Percentiles rank a stretch among this genome's conserved stretches.
Conservation (phyloP, 179 eudicot species). For the Dionaea muscipula region DNA sequence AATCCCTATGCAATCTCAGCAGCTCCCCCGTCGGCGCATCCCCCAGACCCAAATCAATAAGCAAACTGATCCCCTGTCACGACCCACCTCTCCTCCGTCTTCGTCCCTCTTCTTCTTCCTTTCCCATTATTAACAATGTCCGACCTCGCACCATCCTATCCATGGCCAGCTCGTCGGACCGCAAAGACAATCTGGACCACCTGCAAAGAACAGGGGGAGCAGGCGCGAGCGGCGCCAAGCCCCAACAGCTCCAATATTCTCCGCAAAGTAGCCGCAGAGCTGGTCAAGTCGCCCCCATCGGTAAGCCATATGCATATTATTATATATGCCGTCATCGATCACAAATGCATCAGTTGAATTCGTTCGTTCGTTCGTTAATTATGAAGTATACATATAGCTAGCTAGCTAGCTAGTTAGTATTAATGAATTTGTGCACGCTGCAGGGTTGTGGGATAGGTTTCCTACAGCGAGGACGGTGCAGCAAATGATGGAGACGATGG, state of each 20-base stretch:
- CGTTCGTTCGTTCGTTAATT: neutral
- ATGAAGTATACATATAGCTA: neutral
- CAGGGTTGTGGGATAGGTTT: constrained; percentile 68
- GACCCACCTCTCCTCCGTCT: neutral
- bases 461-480: constrained; percentile 76
- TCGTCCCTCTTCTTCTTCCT: neutral
- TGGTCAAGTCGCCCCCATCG: constrained; percentile 31
- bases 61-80: no score
- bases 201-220: no score
- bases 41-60: neutral
- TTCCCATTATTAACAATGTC: neutral
- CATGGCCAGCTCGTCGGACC: constrained; percentile 10
- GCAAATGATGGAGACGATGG: constrained; percentile 87
- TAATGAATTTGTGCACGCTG: neutral
- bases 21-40: neutral
- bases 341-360: no score
- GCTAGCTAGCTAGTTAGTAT: neutral
- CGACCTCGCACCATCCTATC: constrained; percentile 15
- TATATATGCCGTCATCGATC: no score
- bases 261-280: constrained; percentile 19
- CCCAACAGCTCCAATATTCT: constrained; percentile 16
- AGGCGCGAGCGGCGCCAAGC: neutral
- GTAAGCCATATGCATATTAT: no score
- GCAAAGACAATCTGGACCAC: constrained; percentile 35
- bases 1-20: neutral